Conservation (phyloP, 805 yeast species). For the Saccharomycopsis oosterbeekiorum region DNA sequence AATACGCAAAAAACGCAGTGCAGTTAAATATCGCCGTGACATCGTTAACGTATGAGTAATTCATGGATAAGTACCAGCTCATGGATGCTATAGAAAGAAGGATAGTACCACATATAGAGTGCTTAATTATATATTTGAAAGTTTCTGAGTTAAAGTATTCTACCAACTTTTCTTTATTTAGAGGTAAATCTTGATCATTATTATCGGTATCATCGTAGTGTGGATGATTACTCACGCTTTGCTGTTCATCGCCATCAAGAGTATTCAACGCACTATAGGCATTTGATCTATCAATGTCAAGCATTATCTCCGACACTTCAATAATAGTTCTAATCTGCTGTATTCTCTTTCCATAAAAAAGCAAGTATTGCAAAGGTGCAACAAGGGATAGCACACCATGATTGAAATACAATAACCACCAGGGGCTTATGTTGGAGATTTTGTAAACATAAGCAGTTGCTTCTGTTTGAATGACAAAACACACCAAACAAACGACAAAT, state of each 20-base stretch:
- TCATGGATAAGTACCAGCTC: slow-evolving; percentile 82
- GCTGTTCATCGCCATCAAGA: slow-evolving; percentile 13
- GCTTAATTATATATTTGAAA: slow-evolving; percentile 31
- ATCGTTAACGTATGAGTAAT: slow-evolving; percentile 70
- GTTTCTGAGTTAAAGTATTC: neutral
- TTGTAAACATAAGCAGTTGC: slow-evolving; percentile 57
- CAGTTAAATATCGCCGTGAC: slow-evolving; percentile 88
- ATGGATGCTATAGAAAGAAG: slow-evolving; percentile 67
- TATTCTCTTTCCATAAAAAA: neutral
- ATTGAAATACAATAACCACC: slow-evolving; percentile 53
- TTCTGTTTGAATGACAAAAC: slow-evolving; percentile 78
- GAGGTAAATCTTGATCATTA: neutral
- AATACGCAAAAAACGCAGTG: slow-evolving; percentile 80
- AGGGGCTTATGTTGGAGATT: slow-evolving; percentile 49
- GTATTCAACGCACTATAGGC: slow-evolving; percentile 27
- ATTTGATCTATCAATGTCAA: slow-evolving; percentile 23
- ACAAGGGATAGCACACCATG: slow-evolving; percentile 39
- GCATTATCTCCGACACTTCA: slow-evolving; percentile 62
- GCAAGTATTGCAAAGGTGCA: neutral
- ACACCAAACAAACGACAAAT: slow-evolving; percentile 37
- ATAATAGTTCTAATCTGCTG: slow-evolving; percentile 46
- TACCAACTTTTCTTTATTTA: neutral
- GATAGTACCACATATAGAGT: slow-evolving; percentile 37
- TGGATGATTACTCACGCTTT: slow-evolving; percentile 10
- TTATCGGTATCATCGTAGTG: neutral